Evolutionary conservation across 2,329 filamentous ascomycete species (phyloP).

Genomic region (Sarocladiaceae sp.): DNA sequence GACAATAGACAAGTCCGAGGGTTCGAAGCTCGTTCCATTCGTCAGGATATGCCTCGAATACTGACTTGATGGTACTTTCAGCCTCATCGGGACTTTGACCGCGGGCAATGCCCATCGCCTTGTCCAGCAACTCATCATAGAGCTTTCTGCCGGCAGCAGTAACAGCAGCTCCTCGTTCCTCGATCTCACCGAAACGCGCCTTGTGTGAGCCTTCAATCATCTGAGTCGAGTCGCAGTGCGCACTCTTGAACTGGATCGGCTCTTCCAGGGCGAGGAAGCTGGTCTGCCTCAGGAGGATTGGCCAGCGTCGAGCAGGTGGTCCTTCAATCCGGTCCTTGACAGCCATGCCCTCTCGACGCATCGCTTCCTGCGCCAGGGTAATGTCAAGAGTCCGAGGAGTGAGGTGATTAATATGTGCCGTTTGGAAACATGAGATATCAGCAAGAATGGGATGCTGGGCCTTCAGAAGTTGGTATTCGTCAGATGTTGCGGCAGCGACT

Average conservation of each 20-base stretch:
- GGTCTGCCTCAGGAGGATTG: constrained; percentile 44
- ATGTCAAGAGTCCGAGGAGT: constrained; percentile 46
- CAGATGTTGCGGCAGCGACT: constrained; percentile 29
- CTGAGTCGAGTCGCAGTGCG: background rate
- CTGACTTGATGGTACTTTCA: constrained; percentile 15
- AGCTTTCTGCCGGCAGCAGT: constrained; percentile 36
- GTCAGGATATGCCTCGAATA: constrained; percentile 32
- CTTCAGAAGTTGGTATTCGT: constrained; percentile 35
- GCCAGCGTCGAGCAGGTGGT: constrained; percentile 35
- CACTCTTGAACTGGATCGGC: constrained; percentile 10
- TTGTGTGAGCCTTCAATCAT: constrained; percentile 38
- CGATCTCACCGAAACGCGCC: constrained; percentile 47
- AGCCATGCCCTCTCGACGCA: constrained; percentile 32
- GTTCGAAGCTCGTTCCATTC: constrained; percentile 25
- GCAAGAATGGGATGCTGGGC: constrained; percentile 40
- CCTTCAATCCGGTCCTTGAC: constrained; percentile 46
- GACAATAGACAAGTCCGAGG: constrained; percentile 30
- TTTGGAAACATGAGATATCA: constrained; percentile 35
- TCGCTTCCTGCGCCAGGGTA: constrained; percentile 33
- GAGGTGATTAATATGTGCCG: constrained; percentile 46
- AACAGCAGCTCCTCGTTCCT: constrained; percentile 44
- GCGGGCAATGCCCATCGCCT: constrained; percentile 12
- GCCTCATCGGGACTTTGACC: constrained; percentile 20
- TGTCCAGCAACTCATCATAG: constrained; percentile 30
- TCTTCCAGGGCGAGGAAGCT: constrained; percentile 47